Evolutionary conservation across 192 early-diverging fungal genomes (phyloP), one percentile per base, ranked within the genome.

Genomic region (Funneliformis mosseae): DNA sequence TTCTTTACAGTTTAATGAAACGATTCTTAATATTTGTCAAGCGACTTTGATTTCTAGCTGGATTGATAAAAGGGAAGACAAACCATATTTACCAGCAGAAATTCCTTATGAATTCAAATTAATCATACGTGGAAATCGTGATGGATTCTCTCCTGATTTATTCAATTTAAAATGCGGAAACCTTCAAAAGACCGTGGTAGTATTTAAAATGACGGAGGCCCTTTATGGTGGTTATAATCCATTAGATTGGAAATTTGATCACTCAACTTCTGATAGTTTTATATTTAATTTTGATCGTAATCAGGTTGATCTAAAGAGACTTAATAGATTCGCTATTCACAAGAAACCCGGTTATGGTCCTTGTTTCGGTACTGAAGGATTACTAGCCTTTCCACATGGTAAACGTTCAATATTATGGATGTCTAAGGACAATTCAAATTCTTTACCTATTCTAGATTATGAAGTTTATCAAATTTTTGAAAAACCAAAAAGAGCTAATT

Each of bases 221-320:
- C 1, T 76, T 8, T 72, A 46, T 46, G 74, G 74, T 60, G 74
- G 74, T 60, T 76, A 60, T 62, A 76, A 76, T 76, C 74, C 74
- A 8, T 62, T 76, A n/a, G 55, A 55, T 61, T 76, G 74, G 74
- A 46, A 72, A 72, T 72, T 46, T 72, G 70, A 72, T 46, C 41
- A n/a, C 9, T 7, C 70, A 9, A 72, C 70, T 72, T 45, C 41
- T 45, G 70, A 72, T 72, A 72, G 70, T 46, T 72, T 72, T 46
- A 72, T 46, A 21, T 72, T 72, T 46, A 1, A 72, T 72, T 72
- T 72, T 72, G 70, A 72, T 72, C 11, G 12, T 14, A 5, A 46
- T 43, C 27, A n/a, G 8, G 43, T 43, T 6, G 70, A 72, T 25
- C 25, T 72, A 25, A 72, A 4, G 12, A 43, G 70, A 72, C 43